These are phyloP conservation scores for Clitopilus passeckerianus DNA, from an alignment of 768 basidiomycete genomes.

Conservation along the genomic window DNA sequence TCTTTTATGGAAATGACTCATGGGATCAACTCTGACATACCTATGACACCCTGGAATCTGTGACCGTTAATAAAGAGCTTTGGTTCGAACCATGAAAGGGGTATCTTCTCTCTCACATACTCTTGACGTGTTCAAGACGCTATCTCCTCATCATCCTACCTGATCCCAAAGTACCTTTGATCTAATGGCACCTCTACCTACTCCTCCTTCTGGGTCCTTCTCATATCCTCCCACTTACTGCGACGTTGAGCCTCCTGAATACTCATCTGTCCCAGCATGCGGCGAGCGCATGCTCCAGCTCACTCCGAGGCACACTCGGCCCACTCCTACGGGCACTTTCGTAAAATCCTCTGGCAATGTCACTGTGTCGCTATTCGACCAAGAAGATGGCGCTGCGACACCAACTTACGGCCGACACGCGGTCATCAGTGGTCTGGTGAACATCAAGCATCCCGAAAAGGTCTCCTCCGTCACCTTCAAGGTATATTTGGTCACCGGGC, in stretches of 20 bases:
- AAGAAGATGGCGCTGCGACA: constrained; percentile 29
- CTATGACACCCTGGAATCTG: neutral
- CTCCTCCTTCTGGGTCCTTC: neutral
- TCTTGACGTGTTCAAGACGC: neutral
- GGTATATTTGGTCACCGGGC: constrained; percentile 21
- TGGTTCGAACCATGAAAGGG: neutral
- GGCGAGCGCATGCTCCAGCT: constrained; percentile 52
- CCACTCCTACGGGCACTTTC: constrained; percentile 33
- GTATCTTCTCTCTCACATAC: neutral
- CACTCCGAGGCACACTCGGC: constrained; percentile 26
- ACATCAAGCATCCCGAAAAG: constrained; percentile 30
- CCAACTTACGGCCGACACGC: constrained; percentile 43
- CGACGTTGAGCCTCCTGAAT: constrained; percentile 49
- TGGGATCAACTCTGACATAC: neutral
- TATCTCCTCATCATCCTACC: neutral
- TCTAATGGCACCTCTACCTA: neutral
- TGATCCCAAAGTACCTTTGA: neutral
- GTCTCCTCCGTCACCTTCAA: constrained; percentile 40
- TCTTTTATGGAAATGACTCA: neutral
- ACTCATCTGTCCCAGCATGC: constrained; percentile 47
- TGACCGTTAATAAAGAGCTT: neutral
- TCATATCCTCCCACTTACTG: constrained; percentile 46
- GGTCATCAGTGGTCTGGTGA: constrained; percentile 36
- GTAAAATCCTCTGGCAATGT: constrained; percentile 31
- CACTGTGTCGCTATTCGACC: constrained; percentile 40